Conservation (phyloP, 306 rosid genomes). For the Vachellia pachyceras region DNA sequence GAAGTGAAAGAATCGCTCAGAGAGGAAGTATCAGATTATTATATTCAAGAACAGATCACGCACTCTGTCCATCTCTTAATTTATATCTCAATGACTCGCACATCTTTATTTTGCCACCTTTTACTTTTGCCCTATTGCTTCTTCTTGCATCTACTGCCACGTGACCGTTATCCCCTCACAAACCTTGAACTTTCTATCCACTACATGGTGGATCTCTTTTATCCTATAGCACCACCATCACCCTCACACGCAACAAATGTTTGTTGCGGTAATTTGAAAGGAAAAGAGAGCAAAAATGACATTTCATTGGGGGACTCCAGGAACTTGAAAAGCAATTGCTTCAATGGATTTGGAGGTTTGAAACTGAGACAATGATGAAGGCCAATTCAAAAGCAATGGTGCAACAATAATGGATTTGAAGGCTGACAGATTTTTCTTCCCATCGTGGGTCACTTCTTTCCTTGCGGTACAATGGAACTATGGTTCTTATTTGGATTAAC, state of each 20-base stretch:
- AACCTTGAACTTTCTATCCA: neutral
- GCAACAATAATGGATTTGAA: neutral
- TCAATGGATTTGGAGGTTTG: neutral
- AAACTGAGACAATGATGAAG: neutral
- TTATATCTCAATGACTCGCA: neutral
- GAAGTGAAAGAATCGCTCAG: neutral
- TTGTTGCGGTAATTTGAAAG: neutral
- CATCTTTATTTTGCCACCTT: neutral
- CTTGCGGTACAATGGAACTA: neutral
- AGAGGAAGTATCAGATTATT: too few relatives aligned
- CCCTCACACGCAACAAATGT: too few relatives aligned
- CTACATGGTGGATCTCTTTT: neutral
- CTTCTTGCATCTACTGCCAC: neutral
- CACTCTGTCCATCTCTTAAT: neutral
- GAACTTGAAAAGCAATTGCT: neutral
- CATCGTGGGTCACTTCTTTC: neutral
- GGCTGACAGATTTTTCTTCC: neutral
- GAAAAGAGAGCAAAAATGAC: neutral
- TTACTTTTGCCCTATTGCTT: neutral
- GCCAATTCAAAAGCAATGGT: neutral
- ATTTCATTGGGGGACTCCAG: neutral
- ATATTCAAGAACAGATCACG: too few relatives aligned
- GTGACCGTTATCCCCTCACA: neutral
- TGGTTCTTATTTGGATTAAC: too few relatives aligned
- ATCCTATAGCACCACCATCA: too few relatives aligned